These are phyloP conservation scores for Ganoderma lucidum DNA, from an alignment of 1,284 basidiomycete genomes.

Conservation along the genomic window DNA sequence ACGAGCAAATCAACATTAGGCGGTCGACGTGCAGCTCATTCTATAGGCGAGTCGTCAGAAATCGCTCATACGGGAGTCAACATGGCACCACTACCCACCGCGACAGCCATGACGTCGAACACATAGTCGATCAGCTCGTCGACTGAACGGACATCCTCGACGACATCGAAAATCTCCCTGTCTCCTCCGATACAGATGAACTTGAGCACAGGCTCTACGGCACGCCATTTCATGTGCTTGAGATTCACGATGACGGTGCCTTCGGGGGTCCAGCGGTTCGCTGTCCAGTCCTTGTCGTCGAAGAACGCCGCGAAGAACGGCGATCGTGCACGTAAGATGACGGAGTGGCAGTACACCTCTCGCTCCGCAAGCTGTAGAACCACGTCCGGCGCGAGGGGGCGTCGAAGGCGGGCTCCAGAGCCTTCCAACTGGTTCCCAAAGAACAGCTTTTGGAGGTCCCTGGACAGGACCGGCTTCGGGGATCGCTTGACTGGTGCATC, in stretches of 20 bases:
- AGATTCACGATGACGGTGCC: slow-evolving; percentile 74
- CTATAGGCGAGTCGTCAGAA: slow-evolving; percentile 46
- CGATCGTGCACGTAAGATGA: slow-evolving; percentile 83
- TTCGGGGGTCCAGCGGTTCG: slow-evolving; percentile 61
- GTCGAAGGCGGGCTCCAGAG: slow-evolving; percentile 10
- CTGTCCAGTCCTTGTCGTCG: slow-evolving; percentile 85
- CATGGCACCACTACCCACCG: slow-evolving; percentile 61
- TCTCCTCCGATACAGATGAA: slow-evolving; percentile 86
- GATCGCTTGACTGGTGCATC: slow-evolving; percentile 58
- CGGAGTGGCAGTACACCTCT: slow-evolving; percentile 76
- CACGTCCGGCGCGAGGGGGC: slow-evolving; percentile 68
- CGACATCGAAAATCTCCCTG: slow-evolving; percentile 75
- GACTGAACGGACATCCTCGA: slow-evolving; percentile 70
- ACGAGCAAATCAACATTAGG: slow-evolving; percentile 85
- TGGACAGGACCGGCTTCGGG: slow-evolving; percentile 53
- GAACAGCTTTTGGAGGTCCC: slow-evolving; percentile 59
- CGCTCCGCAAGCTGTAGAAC: slow-evolving; percentile 79
- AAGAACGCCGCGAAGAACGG: slow-evolving; percentile 91
- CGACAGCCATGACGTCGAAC: slow-evolving; percentile 87
- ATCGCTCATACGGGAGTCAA: background rate
- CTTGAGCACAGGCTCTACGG: slow-evolving; percentile 80
- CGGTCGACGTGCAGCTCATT: slow-evolving; percentile 91
- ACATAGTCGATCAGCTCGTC: slow-evolving; percentile 90
- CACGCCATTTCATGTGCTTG: slow-evolving; percentile 78
- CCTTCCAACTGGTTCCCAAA: slow-evolving; percentile 25